phyloP scores from a whole-genome alignment of 2,329 filamentous ascomycete genomes.

The Sclerotiophoma versabilis region DNA sequence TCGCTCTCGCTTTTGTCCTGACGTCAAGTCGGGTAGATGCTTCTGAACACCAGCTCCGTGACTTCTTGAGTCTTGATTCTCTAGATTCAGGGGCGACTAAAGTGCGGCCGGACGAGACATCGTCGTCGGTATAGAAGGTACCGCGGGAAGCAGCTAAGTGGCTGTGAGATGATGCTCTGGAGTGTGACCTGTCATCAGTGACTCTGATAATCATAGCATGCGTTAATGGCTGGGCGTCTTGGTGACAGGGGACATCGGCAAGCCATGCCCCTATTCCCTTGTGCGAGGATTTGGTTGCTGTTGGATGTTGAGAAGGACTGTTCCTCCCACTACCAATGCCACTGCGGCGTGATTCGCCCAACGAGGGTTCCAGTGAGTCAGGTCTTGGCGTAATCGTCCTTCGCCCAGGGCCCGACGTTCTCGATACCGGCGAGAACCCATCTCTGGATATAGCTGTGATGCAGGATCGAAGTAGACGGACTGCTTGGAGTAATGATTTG shows the following conservation, averaged over 20 bases:
- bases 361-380: constrained; percentile 31
- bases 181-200: constrained; percentile 14
- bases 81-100: constrained; percentile 23
- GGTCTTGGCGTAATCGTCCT: constrained; percentile 30
- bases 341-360: constrained; percentile 33
- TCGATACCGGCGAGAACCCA: constrained; percentile 7
- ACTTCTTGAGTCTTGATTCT: constrained; percentile 26
- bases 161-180: constrained; percentile 21
- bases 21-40: constrained; percentile 18
- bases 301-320: constrained; percentile 20
- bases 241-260: constrained; percentile 35
- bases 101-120: constrained; percentile 29
- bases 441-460: constrained; percentile 31
- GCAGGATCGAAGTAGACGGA: constrained; percentile 33
- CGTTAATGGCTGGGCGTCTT: constrained; percentile 25
- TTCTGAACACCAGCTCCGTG: constrained; percentile 34
- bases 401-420: constrained; percentile 10
- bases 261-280: constrained; percentile 42
- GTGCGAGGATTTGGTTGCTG: constrained; percentile 12
- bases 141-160: constrained; percentile 28
- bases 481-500: constrained; percentile 32
- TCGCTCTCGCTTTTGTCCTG: constrained; percentile 20
- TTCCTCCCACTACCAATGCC: constrained; percentile 23
- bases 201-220: constrained; percentile 28
- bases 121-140: constrained; percentile 43